Conservation (phyloP, 805 yeast genomes). For the Wickerhamiella bombiphila region DNA sequence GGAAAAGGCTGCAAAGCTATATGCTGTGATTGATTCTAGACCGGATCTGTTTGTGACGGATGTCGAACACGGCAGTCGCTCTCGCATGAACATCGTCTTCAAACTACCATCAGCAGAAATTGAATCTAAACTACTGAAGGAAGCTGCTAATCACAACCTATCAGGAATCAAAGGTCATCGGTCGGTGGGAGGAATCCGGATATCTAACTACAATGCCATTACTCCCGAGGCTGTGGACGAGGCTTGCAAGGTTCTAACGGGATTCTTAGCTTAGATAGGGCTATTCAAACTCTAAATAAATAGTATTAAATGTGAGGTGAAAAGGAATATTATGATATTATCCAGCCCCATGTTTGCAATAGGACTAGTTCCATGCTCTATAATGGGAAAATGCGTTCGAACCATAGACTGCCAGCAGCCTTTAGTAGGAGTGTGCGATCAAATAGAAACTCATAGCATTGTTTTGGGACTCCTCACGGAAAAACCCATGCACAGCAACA, state of each 20-base stretch:
- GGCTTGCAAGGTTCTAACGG: constrained; percentile 9
- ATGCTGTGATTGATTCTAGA: constrained; percentile 47
- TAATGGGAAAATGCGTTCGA: background rate
- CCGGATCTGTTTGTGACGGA: constrained; percentile 54
- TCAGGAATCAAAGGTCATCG: constrained; percentile 89
- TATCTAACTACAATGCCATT: constrained; percentile 84
- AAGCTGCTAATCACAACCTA: constrained; percentile 45
- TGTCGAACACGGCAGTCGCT: constrained; percentile 50
- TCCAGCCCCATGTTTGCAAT: background rate
- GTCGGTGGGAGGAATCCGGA: constrained; percentile 94
- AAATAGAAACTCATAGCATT: background rate
- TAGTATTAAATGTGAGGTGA: no score
- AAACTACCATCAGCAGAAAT: constrained; percentile 46
- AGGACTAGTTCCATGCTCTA: background rate
- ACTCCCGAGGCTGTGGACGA: constrained; percentile 27
- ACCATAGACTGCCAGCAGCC: background rate
- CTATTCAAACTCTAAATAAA: background rate
- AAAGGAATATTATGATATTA: no score
- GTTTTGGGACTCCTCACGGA: constrained; percentile 5
- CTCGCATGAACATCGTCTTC: constrained; percentile 89
- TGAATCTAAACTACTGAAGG: constrained; percentile 56
- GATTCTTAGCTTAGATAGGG: constrained; percentile 5
- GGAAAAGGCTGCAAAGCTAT: constrained; percentile 49
- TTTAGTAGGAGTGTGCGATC: background rate
- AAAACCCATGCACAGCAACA: constrained; percentile 10